These are phyloP conservation scores for Asterella californica DNA, from an alignment of 225 moss, liverwort and hornwort genomes.

Conservation along the genomic window DNA sequence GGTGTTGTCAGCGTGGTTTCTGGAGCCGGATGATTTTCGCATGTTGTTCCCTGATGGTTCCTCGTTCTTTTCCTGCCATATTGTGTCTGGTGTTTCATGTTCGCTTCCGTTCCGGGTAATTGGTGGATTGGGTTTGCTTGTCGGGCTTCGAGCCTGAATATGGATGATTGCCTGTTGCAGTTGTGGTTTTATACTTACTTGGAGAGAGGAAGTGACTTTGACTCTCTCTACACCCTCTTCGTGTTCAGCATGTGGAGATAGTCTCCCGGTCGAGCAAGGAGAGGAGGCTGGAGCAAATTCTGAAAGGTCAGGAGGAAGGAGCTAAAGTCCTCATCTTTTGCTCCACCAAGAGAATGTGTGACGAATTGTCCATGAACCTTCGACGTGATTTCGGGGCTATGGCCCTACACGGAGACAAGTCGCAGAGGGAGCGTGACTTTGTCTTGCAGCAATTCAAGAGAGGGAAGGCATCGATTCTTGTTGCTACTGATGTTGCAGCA, in stretches of 20 bases:
- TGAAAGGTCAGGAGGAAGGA: slow-evolving; percentile 11
- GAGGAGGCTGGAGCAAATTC: slow-evolving; percentile 39
- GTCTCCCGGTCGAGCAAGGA: slow-evolving; percentile 35
- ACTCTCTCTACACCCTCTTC: neutral
- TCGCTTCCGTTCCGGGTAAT: neutral
- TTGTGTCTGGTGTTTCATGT: neutral
- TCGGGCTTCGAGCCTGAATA: neutral
- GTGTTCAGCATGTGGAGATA: slow-evolving; percentile 37
- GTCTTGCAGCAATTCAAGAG: slow-evolving; percentile 43
- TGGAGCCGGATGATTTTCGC: neutral
- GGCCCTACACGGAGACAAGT: slow-evolving; percentile 48
- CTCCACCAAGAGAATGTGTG: slow-evolving; percentile 46
- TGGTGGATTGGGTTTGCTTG: neutral
- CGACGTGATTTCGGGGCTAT: slow-evolving; percentile 37
- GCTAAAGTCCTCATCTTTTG: slow-evolving; percentile 43
- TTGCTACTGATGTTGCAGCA: slow-evolving; percentile 48
- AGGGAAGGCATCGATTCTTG: slow-evolving; percentile 36
- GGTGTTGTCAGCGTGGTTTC: neutral
- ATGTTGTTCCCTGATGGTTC: neutral
- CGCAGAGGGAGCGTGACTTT: slow-evolving; percentile 44
- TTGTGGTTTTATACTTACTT: no score
- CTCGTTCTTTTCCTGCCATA: neutral
- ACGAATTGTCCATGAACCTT: slow-evolving; percentile 38
- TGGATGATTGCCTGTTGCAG: no score
- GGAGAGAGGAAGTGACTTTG: no score